Conservation (phyloP, 1,284 basidiomycete genomes). For the Leccinum laetum region DNA sequence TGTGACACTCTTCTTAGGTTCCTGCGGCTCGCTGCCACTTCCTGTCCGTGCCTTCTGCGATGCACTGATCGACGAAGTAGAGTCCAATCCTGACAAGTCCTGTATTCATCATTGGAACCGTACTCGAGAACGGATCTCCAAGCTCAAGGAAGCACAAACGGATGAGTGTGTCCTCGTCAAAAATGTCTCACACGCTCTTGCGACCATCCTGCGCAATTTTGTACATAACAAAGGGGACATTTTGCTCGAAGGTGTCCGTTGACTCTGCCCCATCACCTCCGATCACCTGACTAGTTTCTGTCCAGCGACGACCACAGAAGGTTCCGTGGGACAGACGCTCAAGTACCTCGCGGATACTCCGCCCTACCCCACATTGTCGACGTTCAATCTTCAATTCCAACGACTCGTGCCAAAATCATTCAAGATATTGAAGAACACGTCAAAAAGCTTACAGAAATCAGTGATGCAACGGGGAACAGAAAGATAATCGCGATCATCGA, state of each 20-base stretch:
- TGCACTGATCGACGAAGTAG: conserved; percentile 47
- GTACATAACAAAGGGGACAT: conserved; percentile 45
- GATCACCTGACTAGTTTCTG: neutral
- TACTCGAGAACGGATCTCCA: conserved; percentile 53
- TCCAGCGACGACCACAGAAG: conserved; percentile 69
- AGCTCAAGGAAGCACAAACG: conserved; percentile 41
- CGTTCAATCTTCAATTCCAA: conserved; percentile 61
- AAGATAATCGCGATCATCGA: conserved; percentile 79
- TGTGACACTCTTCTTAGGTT: conserved; percentile 41
- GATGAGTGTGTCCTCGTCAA: conserved; percentile 70
- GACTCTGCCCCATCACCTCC: neutral
- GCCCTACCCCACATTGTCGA: conserved; percentile 51
- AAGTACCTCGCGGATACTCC: conserved; percentile 61
- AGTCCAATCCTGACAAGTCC: conserved; percentile 62
- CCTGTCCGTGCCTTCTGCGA: conserved; percentile 57
- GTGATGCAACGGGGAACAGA: conserved; percentile 28
- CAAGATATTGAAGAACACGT: conserved; percentile 49
- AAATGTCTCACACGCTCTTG: conserved; percentile 69
- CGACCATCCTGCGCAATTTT: conserved; percentile 67
- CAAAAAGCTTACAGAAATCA: conserved; percentile 16
- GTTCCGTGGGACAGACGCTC: conserved; percentile 54
- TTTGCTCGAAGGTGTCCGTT: conserved; percentile 37
- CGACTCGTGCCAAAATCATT: conserved; percentile 59
- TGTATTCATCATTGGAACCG: conserved; percentile 34
- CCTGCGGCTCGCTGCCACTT: conserved; percentile 67